Base-by-base conservation (phyloP, 148 eudicot genomes). In the Rhododendron mucronatum region DNA sequence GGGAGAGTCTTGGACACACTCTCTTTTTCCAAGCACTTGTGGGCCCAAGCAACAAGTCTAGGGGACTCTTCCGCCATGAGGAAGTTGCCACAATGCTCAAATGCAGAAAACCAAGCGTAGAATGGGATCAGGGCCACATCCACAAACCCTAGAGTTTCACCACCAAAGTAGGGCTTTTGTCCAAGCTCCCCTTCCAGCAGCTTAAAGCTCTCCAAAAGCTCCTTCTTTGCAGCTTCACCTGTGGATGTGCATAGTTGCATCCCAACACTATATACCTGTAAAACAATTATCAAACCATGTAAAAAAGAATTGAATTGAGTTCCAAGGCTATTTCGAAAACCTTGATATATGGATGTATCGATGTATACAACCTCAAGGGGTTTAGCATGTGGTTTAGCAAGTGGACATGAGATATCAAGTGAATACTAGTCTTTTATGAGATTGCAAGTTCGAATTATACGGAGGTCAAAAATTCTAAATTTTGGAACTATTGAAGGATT, bases 11-110 rank as follows among this genome's bases (percentile, higher is more conserved):
- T 82, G 48, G 92, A 87, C 0, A 90, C 95, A 47, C 90, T 91
- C 30, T 90, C 90, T 35, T 88, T 86, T 21, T 88, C 83, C 92
- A 90, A 83, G 85, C 95, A 93, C 73, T 88, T 88, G 63, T 88
- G 86, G 18, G 85, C 88, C 93, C 91, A 92, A 2, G 80, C 90
- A 2, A 85, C 50, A 48, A 92, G 77, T 63, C 87, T 92, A 1
- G 92, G 90, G 88, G 88, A 86, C 21, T 89, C 88, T 35, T 87
- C 90, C 45, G 84, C 88, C 15, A 91, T 47, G 53, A 65, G 88
- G 87, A 90, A 89, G 71, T 86, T 80, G 0, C 86, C 26, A 82
- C 90, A 1, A 30, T 63, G 3, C 84, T 78, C 30, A 45, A 23
- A 0, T 0, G 20, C 4, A 78, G 48, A n/a, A 41, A 93, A 93